These are phyloP conservation scores for Parasitella parasitica DNA, from an alignment of 371 early-diverging fungal genomes.

Conservation along the genomic window DNA sequence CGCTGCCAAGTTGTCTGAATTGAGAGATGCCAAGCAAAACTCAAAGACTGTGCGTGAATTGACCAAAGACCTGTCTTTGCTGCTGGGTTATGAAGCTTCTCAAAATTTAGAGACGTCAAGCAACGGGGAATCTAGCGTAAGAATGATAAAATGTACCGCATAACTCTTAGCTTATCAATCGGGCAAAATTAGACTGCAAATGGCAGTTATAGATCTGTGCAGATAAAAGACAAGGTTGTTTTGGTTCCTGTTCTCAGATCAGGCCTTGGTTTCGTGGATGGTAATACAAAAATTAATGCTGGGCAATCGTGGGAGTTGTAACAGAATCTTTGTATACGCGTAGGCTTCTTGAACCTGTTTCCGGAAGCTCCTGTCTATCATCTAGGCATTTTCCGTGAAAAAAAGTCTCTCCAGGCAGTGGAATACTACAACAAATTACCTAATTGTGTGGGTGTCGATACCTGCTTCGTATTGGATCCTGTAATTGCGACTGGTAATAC, in stretches of 20 bases:
- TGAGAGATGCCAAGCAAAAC: conserved; percentile 58
- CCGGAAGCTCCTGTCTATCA: conserved; percentile 79
- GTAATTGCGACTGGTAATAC: conserved; percentile 87
- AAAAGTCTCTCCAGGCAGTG: conserved; percentile 80
- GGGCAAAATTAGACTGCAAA: conserved; percentile 14
- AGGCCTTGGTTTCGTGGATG: conserved; percentile 72
- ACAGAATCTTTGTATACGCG: neutral
- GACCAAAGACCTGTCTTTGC: conserved; percentile 56
- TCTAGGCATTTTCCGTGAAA: conserved; percentile 83
- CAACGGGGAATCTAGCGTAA: neutral
- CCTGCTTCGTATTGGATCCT: conserved; percentile 81
- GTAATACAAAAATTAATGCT: conserved; percentile 32
- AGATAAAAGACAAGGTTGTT: conserved; percentile 59
- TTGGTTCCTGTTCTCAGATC: conserved; percentile 86
- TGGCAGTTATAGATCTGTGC: conserved; percentile 48
- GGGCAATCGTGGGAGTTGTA: neutral
- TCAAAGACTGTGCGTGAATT: conserved; percentile 72
- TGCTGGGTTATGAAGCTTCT: conserved; percentile 76
- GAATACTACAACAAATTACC: conserved; percentile 94
- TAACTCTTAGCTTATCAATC: neutral
- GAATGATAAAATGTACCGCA: neutral
- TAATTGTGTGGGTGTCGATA: conserved; percentile 55
- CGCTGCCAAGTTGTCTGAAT: conserved; percentile 67
- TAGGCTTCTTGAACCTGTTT: conserved; percentile 68
- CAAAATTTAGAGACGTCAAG: conserved; percentile 33